phyloP scores from a whole-genome alignment of 2,329 filamentous ascomycete genomes.

The Bipolaris sorokiniana region DNA sequence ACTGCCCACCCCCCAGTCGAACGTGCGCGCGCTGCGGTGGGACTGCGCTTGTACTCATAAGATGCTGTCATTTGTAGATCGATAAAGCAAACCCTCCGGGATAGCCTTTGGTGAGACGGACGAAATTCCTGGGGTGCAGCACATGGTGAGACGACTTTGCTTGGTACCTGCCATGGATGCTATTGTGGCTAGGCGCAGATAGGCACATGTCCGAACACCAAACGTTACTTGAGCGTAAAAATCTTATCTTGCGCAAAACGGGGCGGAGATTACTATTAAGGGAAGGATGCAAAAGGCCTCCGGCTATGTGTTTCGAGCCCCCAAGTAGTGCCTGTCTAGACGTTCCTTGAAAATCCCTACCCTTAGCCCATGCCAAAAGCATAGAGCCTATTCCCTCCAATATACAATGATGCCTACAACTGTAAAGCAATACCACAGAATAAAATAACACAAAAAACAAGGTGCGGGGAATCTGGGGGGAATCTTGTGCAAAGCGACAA shows the following conservation, averaged over 20 bases:
- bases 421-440: constrained; percentile 12
- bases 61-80: constrained; percentile 3
- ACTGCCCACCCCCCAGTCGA: not conserved
- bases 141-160: constrained; percentile 12
- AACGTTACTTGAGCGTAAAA: not conserved
- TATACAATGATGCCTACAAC: constrained; percentile 27
- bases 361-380: constrained; percentile 16
- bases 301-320: constrained; percentile 20
- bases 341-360: constrained; percentile 12
- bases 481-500: constrained; percentile 38
- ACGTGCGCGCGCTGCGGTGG: not conserved
- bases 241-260: constrained; percentile 12
- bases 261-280: constrained; percentile 39
- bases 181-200: constrained; percentile 3
- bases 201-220: not conserved
- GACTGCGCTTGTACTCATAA: constrained; percentile 7
- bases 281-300: constrained; percentile 26
- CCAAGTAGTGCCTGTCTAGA: constrained; percentile 14
- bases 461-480: constrained; percentile 27
- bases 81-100: constrained; percentile 1
- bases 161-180: not conserved
- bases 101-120: not conserved
- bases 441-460: constrained; percentile 15
- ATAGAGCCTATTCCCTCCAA: constrained; percentile 19
- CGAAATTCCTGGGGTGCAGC: constrained; percentile 20